Evolutionary conservation across 2,329 filamentous ascomycete genomes (phyloP), one percentile per base, ranked within the genome.

Genomic region (Alternaria metachromatica): DNA sequence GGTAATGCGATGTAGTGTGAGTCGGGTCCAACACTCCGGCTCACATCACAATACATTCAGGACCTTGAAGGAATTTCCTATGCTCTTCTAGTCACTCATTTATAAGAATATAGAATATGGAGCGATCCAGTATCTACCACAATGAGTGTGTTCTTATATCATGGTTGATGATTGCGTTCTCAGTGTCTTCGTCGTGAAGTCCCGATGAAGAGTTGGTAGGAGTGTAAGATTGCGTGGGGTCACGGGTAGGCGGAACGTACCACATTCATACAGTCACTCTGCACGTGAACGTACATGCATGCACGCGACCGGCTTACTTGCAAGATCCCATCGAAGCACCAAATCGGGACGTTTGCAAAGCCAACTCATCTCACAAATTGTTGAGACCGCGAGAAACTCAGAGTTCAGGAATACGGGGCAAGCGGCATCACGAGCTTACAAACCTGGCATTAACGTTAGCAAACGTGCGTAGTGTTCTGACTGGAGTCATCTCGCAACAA

Each of bases 11-110:
- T 28, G 37, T 54, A 55, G 20, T 58, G 15, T 25, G n/a, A 53
- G 37, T 20, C 54, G 48, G 59, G 55, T 58, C 54, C 55, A 58
- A 62, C 41, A 53, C 59, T 58, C 59, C 55, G 21, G 46, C 26
- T 50, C 48, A 13, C 11, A 30, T 30, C n/a, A 30, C 48, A 28
- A 2, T 1, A 4, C n/a, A 11, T 26, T 21, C 18, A 41, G 25
- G 4, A 30, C 25, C n/a, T 20, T 26, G 2, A 3, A 9, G 48
- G 3, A 26, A 28, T 2, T 21, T 51, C 12, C 8, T 51, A 33
- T 4, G 13, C 30, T 21, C 4, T 51, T 51, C 48, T 21, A 51
- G 48, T 51, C 48, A 33, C 18, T 51, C 26, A 20, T 33, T 51
- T 33, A 33, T 13, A 33, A 33, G 3, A 51, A 51, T 33, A 51